Evolutionary conservation across 129 eudicot species (phyloP).

Genomic region (Dittrichia graveolens): DNA sequence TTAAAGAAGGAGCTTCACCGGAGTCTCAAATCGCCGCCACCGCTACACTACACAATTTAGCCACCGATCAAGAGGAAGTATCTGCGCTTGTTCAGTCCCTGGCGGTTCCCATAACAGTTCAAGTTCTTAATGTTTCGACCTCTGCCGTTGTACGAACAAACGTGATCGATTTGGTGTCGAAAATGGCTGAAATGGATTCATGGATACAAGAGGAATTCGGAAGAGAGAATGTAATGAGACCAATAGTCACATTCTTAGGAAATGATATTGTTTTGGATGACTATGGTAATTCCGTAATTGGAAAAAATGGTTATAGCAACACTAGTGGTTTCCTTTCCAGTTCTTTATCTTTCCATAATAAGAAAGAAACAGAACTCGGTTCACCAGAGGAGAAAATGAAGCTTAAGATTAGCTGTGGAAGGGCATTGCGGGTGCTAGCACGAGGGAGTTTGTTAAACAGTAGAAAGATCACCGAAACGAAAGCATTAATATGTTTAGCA

Average conservation of each 20-base stretch:
- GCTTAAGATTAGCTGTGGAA: slow-evolving; percentile 57
- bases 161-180: slow-evolving; percentile 57
- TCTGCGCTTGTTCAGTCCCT: slow-evolving; percentile 36
- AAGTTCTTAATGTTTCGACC: slow-evolving; percentile 48
- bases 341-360: slow-evolving; percentile 34
- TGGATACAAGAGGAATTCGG: slow-evolving; percentile 69
- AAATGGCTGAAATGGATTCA: slow-evolving; percentile 53
- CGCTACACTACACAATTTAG: slow-evolving; percentile 44
- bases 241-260: slow-evolving; percentile 50
- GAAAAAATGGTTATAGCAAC: slow-evolving; percentile 33
- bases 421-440: slow-evolving; percentile 58
- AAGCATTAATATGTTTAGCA: slow-evolving; percentile 65
- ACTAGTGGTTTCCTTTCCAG: slow-evolving; percentile 24
- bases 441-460: slow-evolving; percentile 60
- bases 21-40: slow-evolving; percentile 71
- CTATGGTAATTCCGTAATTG: neutral
- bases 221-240: slow-evolving; percentile 62
- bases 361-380: slow-evolving; percentile 50
- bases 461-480: slow-evolving; percentile 67
- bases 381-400: slow-evolving; percentile 56
- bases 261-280: slow-evolving; percentile 61
- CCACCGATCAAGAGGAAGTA: slow-evolving; percentile 45
- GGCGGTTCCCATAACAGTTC: slow-evolving; percentile 47
- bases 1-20: slow-evolving; percentile 59
- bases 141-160: slow-evolving; percentile 46